Percentiles rank a stretch among this genome's conserved stretches.
These are phyloP conservation scores for Thelephora aurantiotincta DNA, from an alignment of 768 basidiomycete species.

Conservation along the genomic window DNA sequence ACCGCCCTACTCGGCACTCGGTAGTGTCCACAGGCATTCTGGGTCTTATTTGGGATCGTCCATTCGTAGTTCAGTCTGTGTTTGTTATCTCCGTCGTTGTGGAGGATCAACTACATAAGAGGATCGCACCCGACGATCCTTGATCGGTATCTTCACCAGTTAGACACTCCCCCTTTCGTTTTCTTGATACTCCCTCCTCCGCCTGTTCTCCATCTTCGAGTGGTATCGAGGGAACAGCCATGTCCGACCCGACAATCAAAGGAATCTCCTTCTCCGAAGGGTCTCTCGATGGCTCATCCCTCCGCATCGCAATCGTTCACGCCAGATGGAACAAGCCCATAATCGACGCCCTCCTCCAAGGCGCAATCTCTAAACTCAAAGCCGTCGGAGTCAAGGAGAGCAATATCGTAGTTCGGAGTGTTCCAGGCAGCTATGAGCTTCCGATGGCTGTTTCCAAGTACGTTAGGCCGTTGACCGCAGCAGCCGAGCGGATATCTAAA, in stretches of 20 bases:
- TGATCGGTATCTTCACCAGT: too few relatives aligned
- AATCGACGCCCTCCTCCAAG: conserved; percentile 74
- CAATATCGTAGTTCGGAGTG: conserved; percentile 84
- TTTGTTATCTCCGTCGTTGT: too few relatives aligned
- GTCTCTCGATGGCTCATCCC: conserved; percentile 61
- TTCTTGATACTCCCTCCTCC: background rate
- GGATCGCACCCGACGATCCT: too few relatives aligned
- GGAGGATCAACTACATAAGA: too few relatives aligned
- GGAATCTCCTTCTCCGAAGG: conserved; percentile 47
- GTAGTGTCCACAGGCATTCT: background rate
- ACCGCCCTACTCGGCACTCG: conserved; percentile 23
- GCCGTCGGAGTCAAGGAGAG: conserved; percentile 75
- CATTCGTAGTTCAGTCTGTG: background rate
- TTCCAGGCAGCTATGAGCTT: conserved; percentile 92
- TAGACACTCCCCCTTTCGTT: too few relatives aligned
- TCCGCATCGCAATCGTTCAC: conserved; percentile 88
- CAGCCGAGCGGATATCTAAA: too few relatives aligned
- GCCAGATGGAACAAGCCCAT: conserved; percentile 90
- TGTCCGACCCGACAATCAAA: conserved; percentile 46
- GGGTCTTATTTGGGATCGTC: background rate
- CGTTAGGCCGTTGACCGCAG: conserved; percentile 12
- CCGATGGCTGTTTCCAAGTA: conserved; percentile 78
- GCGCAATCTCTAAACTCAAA: conserved; percentile 68
- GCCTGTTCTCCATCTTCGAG: background rate
- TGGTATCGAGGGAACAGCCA: background rate